Evolutionary conservation across 2,329 filamentous ascomycete species (phyloP), one percentile per base, ranked within the genome.

Genomic region (Zopfia rhizophila): DNA sequence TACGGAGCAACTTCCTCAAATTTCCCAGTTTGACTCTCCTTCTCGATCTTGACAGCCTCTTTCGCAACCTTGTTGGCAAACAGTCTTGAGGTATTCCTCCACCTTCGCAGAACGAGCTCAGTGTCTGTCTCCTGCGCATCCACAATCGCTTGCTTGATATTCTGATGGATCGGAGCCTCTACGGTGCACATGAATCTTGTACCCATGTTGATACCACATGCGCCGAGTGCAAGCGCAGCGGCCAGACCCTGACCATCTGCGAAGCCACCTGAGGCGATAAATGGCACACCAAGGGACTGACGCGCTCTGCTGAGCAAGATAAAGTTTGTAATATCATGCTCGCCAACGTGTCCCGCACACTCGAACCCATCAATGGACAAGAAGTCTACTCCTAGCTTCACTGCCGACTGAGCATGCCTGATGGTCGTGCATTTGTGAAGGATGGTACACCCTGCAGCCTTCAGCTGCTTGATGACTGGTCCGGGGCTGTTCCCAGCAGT

Each of bases 391-490:
- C 94, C 94, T 27, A 97, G 85, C 75, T 96, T 96, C 48, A 96
- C 82, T 36, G 94, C 94, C 56, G 88, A 91, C 72, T 91, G 84
- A 14, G 94, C 94, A 70, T 99, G 94, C 43, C 91, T 81, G 75
- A 99, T 96, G 4, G 91, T 95, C 7, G 94, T 99, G 80, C 94
- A 97, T 78, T 99, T 99, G 83, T 99, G 94, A 45, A 99, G 78
- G 61, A 99, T 86, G 44, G 83, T 93, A 63, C 84, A 83, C 45
- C 85, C 85, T 5, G 87, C 89, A 51, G 82, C 82, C 78, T 97
- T 99, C 42, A 99, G 82, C 78, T 91, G 84, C 68, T 84, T 80
- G 72, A 99, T 97, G 55, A 99, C 87, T 3, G 92, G 91, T 1
- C 91, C 94, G 0, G 94, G 94, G 63, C 81, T 87, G 78, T 96